phyloP scores from a whole-genome alignment of 2,329 filamentous ascomycete species.

The Cercospora sp. region DNA sequence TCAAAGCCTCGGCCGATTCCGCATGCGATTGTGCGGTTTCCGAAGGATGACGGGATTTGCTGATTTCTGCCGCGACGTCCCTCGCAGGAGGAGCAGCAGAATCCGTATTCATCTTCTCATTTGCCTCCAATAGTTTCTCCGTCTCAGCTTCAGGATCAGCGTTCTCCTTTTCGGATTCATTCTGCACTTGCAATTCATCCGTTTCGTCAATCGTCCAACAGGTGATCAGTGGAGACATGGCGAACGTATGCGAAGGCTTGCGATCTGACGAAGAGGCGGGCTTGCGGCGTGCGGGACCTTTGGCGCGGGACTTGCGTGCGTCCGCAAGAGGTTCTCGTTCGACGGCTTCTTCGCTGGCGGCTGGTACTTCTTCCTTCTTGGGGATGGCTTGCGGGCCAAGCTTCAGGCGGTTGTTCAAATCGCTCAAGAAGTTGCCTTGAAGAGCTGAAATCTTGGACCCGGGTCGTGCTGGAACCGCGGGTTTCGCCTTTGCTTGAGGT shows the following conservation, averaged over 20 bases:
- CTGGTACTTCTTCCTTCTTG: conserved; percentile 63
- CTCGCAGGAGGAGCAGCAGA: conserved; percentile 26
- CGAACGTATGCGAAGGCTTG: conserved; percentile 51
- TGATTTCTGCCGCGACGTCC: conserved; percentile 24
- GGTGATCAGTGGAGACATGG: conserved; percentile 43
- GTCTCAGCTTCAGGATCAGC: conserved; percentile 22
- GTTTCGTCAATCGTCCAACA: conserved; percentile 49
- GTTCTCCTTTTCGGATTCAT: conserved; percentile 23
- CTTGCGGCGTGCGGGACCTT: conserved; percentile 78
- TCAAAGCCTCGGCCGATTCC: conserved; percentile 27
- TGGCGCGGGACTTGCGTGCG: conserved; percentile 85
- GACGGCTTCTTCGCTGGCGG: conserved; percentile 53
- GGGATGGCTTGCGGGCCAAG: conserved; percentile 73
- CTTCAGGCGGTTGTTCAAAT: conserved; percentile 85
- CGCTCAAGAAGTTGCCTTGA: conserved; percentile 88
- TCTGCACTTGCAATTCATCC: conserved; percentile 42
- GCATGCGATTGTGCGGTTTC: conserved; percentile 24
- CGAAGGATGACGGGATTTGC: conserved; percentile 24
- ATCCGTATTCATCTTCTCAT: conserved; percentile 32
- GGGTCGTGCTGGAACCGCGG: conserved; percentile 74
- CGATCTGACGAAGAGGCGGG: conserved; percentile 58
- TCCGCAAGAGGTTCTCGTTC: conserved; percentile 81
- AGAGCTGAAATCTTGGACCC: conserved; percentile 88
- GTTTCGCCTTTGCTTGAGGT: conserved; percentile 68
- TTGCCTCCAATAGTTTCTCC: conserved; percentile 32